Base-by-base conservation (phyloP, 2,329 filamentous ascomycete species). In the Cladosporium sphaerospermum region DNA sequence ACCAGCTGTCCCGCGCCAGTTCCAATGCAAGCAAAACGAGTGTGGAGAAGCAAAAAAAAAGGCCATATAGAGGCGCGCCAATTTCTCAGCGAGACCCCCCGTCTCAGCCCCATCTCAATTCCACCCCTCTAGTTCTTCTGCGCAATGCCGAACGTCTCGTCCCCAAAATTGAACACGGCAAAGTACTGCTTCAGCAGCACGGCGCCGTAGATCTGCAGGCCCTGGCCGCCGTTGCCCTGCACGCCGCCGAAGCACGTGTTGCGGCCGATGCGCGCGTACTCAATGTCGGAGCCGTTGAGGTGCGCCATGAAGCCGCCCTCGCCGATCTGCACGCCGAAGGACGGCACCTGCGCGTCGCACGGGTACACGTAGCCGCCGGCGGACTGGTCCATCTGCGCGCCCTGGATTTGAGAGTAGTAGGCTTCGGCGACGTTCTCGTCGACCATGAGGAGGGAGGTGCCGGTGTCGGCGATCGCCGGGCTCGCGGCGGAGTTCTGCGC, bases 211-310 rank as follows among this genome's bases (percentile, higher is more conserved):
- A 89, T 83, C 68, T 83, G 80, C 36, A 85, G 67, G 28, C 72
- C 69, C 11, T 72, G 71, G 1, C 76, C 73, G 52, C 63, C 63
- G 44, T 79, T 80, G 32, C 78, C 75, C 71, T 88, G 85, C 14
- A 88, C 70, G 60, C 83, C 84, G 55, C 84, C 85, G 59, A 85
- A 87, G 73, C 85, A 88, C 52, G 73, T 80, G 40, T 74, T 74
- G 47, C 72, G 72, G 44, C 74, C 70, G 9, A 81, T 70, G 28
- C 70, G 61, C 2, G 77, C 73, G 59, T 82, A 85, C 59, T 75
- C 77, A 57, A 83, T 75, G 46, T 79, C 62, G 3, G 56, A 45
- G 9, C 67, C 65, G 28, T 66, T 62, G 51, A 70, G 50, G 13
- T 54, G 61, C 8, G 64, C 62, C 39, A 61, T 65, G 67, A 78